A percentile compares a stretch with the other conserved stretches of the same genome.
These are phyloP conservation scores for Botrytis squamosa DNA, from an alignment of 2,329 filamentous ascomycete species.

Conservation along the genomic window DNA sequence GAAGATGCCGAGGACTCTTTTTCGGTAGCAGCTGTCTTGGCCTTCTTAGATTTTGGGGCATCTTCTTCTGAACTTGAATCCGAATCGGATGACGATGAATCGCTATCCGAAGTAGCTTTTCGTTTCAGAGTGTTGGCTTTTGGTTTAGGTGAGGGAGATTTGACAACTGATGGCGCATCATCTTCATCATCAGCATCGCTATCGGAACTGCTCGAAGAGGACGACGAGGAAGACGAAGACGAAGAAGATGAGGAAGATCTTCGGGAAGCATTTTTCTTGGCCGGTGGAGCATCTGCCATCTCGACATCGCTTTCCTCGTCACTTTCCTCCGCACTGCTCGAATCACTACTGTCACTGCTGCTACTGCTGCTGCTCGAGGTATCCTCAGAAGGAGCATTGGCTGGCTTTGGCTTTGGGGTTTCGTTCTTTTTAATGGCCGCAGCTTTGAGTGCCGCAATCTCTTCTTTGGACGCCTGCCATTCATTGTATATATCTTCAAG, in stretches of 20 bases:
- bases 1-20: slow-evolving; percentile 28
- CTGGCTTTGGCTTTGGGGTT: slow-evolving; percentile 29
- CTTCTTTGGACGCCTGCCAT: slow-evolving; percentile 40
- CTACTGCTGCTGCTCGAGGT: slow-evolving; percentile 31
- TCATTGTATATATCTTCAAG: slow-evolving; percentile 42
- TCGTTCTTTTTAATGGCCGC: slow-evolving; percentile 16
- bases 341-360: slow-evolving; percentile 41
- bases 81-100: slow-evolving; percentile 33
- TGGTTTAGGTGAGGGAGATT: slow-evolving; percentile 33
- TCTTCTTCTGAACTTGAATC: slow-evolving; percentile 39
- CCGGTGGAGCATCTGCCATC: slow-evolving; percentile 38
- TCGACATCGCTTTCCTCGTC: slow-evolving; percentile 41
- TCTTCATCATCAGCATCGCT: slow-evolving; percentile 53
- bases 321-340: slow-evolving; percentile 35
- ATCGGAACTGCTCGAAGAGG: slow-evolving; percentile 46
- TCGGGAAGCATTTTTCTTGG: slow-evolving; percentile 36
- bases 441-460: slow-evolving; percentile 19
- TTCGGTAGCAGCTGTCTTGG: slow-evolving; percentile 14
- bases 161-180: slow-evolving; percentile 38
- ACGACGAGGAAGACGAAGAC: slow-evolving; percentile 37
- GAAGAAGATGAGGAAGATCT: slow-evolving; percentile 40
- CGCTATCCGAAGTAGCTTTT: slow-evolving; percentile 46
- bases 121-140: slow-evolving; percentile 52
- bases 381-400: slow-evolving; percentile 29
- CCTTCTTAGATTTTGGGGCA: slow-evolving; percentile 22